Evolutionary conservation across 306 rosid species (phyloP).

Genomic region (Myrica gale): DNA sequence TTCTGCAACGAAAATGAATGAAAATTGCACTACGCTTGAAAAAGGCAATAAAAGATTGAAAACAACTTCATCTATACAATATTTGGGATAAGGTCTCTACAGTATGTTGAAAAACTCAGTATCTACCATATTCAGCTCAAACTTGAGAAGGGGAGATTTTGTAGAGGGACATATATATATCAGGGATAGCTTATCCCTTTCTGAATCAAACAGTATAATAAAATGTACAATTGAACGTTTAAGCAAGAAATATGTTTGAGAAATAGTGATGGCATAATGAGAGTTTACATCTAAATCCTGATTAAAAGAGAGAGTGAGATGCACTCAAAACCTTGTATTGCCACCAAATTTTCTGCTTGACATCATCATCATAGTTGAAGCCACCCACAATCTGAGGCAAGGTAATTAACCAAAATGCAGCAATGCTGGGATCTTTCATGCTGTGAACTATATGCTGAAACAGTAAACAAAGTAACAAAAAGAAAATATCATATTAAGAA

Average conservation of each 20-base stretch:
- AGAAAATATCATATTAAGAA: slow-evolving; percentile 33
- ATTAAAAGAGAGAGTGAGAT: slow-evolving; percentile 27
- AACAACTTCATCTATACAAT: not conserved
- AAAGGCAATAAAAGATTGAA: not conserved
- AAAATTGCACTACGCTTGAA: not conserved
- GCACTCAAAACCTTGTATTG: slow-evolving; percentile 69
- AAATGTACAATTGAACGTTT: not conserved
- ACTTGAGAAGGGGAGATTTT: slow-evolving; percentile 8
- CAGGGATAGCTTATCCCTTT: not conserved
- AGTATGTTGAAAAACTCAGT: not conserved
- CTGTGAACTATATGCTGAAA: slow-evolving; percentile 82
- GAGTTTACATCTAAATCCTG: slow-evolving; percentile 8
- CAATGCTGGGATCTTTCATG: slow-evolving; percentile 96
- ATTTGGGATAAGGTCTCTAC: not conserved
- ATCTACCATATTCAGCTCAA: not conserved
- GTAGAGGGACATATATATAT: not conserved
- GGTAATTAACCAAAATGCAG: slow-evolving; percentile 91
- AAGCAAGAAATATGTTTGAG: not conserved
- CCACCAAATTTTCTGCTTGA: slow-evolving; percentile 90
- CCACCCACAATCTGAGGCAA: slow-evolving; percentile 89
- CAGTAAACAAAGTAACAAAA: slow-evolving; percentile 16
- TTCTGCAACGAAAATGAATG: not conserved
- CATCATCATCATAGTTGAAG: slow-evolving; percentile 69
- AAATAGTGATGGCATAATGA: not conserved
- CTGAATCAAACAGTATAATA: not conserved